A percentile compares a stretch with the other conserved stretches of the same genome.
Conservation (phyloP, 2,329 filamentous ascomycete genomes). For the Xylariaceae sp. region DNA sequence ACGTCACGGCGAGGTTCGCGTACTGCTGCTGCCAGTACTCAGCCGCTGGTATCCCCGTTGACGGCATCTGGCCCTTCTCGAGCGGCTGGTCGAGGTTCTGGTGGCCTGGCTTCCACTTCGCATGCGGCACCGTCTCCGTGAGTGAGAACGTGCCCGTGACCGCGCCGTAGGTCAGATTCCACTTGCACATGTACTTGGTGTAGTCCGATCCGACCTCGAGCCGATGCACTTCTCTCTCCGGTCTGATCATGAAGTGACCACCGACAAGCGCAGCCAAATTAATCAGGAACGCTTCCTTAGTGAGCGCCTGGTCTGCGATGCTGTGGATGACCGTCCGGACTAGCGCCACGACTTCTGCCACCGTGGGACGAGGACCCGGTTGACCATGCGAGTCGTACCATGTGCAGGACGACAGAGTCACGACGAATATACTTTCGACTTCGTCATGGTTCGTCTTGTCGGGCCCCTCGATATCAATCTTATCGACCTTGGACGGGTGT, state of each 20-base stretch:
- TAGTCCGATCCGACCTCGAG: conserved; percentile 39
- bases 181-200: conserved; percentile 47
- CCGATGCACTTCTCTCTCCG: conserved; percentile 39
- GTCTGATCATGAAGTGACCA: conserved; percentile 45
- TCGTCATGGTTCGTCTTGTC: conserved; percentile 53
- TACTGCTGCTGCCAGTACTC: conserved; percentile 30
- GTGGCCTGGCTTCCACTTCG: conserved; percentile 36
- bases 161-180: conserved; percentile 52
- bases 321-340: conserved; percentile 49
- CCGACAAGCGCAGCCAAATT: conserved; percentile 55
- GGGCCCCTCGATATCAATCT: conserved; percentile 30
- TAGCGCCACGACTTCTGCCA: conserved; percentile 52
- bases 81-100: conserved; percentile 19
- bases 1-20: conserved; percentile 20
- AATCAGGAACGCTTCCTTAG: conserved; percentile 52
- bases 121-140: conserved; percentile 42
- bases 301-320: conserved; percentile 46
- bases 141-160: conserved; percentile 50
- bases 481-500: conserved; percentile 21
- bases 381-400: conserved; percentile 49
- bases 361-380: conserved; percentile 38
- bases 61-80: conserved; percentile 24
- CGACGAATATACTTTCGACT: conserved; percentile 51
- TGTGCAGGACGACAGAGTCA: conserved; percentile 43
- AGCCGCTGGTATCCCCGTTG: conserved; percentile 30